Percentiles rank a stretch among this genome's conserved stretches.
Evolutionary conservation across 1,139 yeast genomes (phyloP).

Genomic region (Magnusiomyces suaveolens): DNA sequence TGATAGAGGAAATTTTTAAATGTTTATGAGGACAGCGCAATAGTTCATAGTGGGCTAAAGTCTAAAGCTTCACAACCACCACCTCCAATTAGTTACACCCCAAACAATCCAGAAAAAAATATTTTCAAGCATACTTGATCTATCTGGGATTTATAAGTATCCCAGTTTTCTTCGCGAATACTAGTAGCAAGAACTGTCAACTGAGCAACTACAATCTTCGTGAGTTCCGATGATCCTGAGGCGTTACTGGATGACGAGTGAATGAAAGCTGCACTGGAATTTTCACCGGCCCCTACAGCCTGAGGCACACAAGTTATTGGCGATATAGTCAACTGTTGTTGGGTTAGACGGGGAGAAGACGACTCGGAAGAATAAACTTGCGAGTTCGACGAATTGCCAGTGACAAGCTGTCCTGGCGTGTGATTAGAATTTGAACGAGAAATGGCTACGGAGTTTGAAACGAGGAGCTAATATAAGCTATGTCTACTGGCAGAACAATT

Average conservation of each 20-base stretch:
- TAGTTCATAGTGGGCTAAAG: neutral
- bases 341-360: slow-evolving; percentile 8
- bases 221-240: slow-evolving; percentile 26
- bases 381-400: slow-evolving; percentile 5
- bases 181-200: slow-evolving; percentile 44
- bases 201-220: slow-evolving; percentile 44
- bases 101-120: neutral
- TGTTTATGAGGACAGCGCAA: neutral
- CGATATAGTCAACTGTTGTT: slow-evolving; percentile 7
- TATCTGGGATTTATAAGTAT: slow-evolving; percentile 40
- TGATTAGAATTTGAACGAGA: neutral
- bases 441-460: neutral
- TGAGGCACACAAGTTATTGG: slow-evolving; percentile 8
- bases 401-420: neutral
- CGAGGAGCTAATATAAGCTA: neutral
- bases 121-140: slow-evolving; percentile 26
- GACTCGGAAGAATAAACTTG: slow-evolving; percentile 6
- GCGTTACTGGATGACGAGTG: neutral
- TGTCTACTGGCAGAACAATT: neutral
- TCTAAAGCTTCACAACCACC: neutral
- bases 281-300: slow-evolving; percentile 12
- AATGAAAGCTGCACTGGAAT: slow-evolving; percentile 2
- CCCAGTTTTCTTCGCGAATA: slow-evolving; percentile 37
- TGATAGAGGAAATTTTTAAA: neutral
- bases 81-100: neutral